Base-by-base conservation (phyloP, 2,329 filamentous ascomycete genomes). In the Alternaria triticina region DNA sequence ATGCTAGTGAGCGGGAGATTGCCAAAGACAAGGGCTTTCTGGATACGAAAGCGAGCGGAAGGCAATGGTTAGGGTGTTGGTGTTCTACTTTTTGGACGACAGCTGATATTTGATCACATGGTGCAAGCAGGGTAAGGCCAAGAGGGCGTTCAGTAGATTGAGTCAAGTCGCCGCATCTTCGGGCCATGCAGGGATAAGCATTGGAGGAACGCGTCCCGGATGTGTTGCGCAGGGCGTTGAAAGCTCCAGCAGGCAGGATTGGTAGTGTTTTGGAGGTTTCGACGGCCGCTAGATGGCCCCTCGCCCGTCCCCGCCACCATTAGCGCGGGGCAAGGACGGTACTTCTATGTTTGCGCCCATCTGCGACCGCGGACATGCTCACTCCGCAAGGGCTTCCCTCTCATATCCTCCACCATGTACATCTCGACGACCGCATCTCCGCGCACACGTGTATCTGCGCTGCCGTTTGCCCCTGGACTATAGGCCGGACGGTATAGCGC, bases 141-240 rank as follows among this genome's bases (percentile, higher is more conserved):
- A 36, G 45, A 51, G 49, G 8, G 45, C 44, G 43, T 45, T 45
- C 17, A 60, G 43, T 23, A 20, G 17, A 49, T 40, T 47, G 45
- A 43, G 47, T 44, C 33, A 36, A 45, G 23, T 36, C 43, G 27
- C 36, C 22, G 28, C 22, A 27, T 57, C 25, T 10, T 40, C 47
- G 43, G 47, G 23, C 43, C 45, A 49, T 65, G 62, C 65, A 70
- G 65, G 65, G 61, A 47, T 60, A 51, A 47, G 43, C 43, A 64
- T 64, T 55, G 61, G 60, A 55, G 43, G 40, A 23, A n/a, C 27
- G 45, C 51, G 61, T 52, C 54, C 59, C 63, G 67, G 51, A 55
- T 43, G 49, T 22, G 62, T 60, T 58, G 62, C 43, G 66, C 59
- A 67, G 60, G 59, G 50, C 58, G 55, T 62, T 49, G 28, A 43